phyloP scores from a whole-genome alignment of 345 rosid species.

The Euphorbia lathyris region DNA sequence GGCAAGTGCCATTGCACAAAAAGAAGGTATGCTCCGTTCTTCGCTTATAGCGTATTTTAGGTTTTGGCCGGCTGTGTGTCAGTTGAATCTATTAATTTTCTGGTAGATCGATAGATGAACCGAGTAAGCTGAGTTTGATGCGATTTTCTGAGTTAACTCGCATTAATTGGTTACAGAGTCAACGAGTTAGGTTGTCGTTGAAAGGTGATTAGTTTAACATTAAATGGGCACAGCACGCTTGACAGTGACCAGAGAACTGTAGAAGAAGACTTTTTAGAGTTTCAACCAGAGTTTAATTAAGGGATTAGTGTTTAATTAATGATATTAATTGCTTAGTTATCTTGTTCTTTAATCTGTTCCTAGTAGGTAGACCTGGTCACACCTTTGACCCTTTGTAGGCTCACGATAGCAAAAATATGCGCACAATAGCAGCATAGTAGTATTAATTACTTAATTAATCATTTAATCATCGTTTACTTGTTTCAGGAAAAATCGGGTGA shows the following conservation, averaged over 20 bases:
- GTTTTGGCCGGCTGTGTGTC: background rate
- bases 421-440: background rate
- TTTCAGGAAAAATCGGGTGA: conserved; percentile 68
- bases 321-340: too few species aligned
- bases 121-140: background rate
- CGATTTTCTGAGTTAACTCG: conserved; percentile 13
- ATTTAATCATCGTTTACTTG: too few species aligned
- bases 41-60: conserved; percentile 20
- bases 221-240: conserved; percentile 27
- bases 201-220: background rate
- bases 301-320: too few species aligned
- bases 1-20: conserved; percentile 91
- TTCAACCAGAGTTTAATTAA: background rate
- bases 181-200: conserved; percentile 20
- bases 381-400: conserved; percentile 9
- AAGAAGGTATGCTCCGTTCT: conserved; percentile 50
- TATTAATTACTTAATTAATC: background rate
- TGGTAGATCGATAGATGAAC: background rate
- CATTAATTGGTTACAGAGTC: conserved; percentile 11
- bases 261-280: background rate
- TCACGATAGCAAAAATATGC: background rate
- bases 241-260: conserved; percentile 22
- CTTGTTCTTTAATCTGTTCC: too few species aligned
- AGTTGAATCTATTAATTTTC: background rate
- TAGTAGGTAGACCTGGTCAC: background rate